These are phyloP conservation scores for Ramaria sp. DNA, from an alignment of 768 basidiomycete species.

Conservation along the genomic window DNA sequence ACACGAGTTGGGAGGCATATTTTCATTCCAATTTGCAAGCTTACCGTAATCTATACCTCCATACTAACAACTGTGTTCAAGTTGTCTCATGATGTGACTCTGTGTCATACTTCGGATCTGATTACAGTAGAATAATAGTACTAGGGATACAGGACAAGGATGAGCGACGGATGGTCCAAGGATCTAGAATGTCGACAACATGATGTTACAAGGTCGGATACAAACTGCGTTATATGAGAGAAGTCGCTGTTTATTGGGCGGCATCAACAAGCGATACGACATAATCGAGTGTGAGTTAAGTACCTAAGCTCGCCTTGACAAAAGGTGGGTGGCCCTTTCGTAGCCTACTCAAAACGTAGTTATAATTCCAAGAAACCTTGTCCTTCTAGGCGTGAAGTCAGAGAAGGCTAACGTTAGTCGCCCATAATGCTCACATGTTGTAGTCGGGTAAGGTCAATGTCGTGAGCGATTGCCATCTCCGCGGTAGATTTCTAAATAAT, in stretches of 20 bases:
- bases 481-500: background rate
- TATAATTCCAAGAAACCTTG: background rate
- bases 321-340: background rate
- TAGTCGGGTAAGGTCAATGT: background rate
- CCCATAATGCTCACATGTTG: background rate
- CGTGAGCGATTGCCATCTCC: conserved; percentile 4
- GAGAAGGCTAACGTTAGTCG: background rate
- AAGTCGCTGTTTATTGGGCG: background rate
- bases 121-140: too few species aligned
- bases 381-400: background rate
- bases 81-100: too few species aligned
- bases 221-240: background rate
- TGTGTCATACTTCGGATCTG: too few species aligned
- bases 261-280: background rate
- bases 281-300: background rate
- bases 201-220: background rate
- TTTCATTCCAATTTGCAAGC: too few species aligned
- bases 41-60: too few species aligned
- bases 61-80: too few species aligned
- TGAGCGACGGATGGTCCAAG: too few species aligned
- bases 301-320: background rate
- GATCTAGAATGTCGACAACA: too few species aligned
- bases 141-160: too few species aligned
- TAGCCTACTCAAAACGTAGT: background rate
- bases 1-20: too few species aligned